Evolutionary conservation across 257 asterid genomes (phyloP), one percentile per base, ranked within the genome.

Genomic region (Przewalskia tangutica): DNA sequence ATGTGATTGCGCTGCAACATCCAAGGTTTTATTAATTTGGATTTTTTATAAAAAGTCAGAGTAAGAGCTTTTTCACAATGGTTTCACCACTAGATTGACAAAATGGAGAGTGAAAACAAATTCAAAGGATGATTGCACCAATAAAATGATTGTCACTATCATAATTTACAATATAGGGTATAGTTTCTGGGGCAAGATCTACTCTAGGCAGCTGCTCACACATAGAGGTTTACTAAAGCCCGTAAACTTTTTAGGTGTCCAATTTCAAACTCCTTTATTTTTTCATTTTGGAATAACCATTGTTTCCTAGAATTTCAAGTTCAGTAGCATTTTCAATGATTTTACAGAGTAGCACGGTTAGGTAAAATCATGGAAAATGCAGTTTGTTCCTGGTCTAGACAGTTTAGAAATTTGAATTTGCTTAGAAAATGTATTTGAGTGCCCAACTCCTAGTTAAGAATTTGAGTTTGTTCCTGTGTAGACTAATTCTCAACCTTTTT

Each of bases 1-100:
- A 94, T 88, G 83, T 85, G 95, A 77, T 88, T 91, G 65, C 84
- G 77, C 99, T 94, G 89, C 86, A 85, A 73, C 62, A 50, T 27
- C 27, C 59, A 75, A 75, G 60, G 23, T 75, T 75, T 50, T 75
- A 50, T 12, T 48, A 23, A 75, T 50, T 75, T 16, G 46, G 10
- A 20, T 73, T 7, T 17, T 44, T 23, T 1, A 44, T 23, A 44
- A 46, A 4, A 46, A 71, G 42, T 12, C 59, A 18, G 32, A 46
- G 17, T 12, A 75, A 50, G 46, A 75, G 80, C 40, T 73, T 32
- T 6, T 73, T 50, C 59, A 50, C 59, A 50, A 75, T 75, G 60
- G 12, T 75, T 71, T 75, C 27, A 44, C 62, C 36, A 14, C 62
- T 75, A 75, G 59, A 75, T 55, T 13, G 17, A 75, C 42, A 75